Base-by-base conservation (phyloP, 179 eudicot species). In the Sideroxylon spinosum region DNA sequence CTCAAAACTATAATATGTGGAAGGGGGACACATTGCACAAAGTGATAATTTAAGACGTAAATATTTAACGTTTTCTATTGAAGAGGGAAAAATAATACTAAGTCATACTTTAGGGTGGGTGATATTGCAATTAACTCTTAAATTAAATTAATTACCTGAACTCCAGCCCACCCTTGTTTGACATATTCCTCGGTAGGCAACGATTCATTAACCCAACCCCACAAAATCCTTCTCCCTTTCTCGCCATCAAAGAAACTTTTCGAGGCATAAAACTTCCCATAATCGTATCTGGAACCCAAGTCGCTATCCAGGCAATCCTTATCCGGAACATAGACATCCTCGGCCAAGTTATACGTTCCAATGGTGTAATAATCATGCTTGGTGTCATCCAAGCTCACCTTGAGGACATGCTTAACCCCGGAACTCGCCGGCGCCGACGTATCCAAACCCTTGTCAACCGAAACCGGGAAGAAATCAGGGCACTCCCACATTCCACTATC, bases 251-350 rank as follows among this genome's bases (percentile, higher is more conserved):
- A 89, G 75, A 91, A 91, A 0, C 90, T 84, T 75, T 89, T 91
- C 0, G 95, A 91, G 2, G 92, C 95, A 48, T 91, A 91, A 6
- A 78, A 89, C 60, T 88, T 91, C 0, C 92, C 94, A 57, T 89
- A 82, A 71, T 89, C 92, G 29, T 78, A 83, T 26, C 92, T 88
- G 81, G 85, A 76, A 10, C 86, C 85, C 6, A 78, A 79, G 32
- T 78, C 85, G 16, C 80, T 82, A 52, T 76, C 86, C 49, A 67
- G 67, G 13, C 32, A 80, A 6, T 80, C 86, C 3, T 63, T 32
- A 72, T 89, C 90, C 7, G 94, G 90, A 0, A 25, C 56, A 26
- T 76, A 91, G 0, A 29, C 62, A 52, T 89, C 92, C 26, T 74
- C 83, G 0, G 13, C 22, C 26, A 4, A 9, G 7, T 77, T 28